Base-by-base conservation (phyloP, 1,284 basidiomycete genomes). In the Cryptococcus sp. region DNA sequence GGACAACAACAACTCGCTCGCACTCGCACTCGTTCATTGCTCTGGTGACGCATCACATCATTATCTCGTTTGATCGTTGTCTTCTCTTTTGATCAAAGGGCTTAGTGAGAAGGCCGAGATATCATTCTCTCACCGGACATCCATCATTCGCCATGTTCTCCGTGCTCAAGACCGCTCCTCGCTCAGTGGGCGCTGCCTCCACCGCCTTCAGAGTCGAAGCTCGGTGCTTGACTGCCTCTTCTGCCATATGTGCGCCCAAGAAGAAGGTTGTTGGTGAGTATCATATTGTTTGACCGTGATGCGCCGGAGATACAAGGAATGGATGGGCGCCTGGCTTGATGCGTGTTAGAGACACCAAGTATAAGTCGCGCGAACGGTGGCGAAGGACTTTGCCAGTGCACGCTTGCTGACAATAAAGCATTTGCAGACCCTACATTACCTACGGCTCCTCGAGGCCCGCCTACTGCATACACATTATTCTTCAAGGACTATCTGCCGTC, bases 181-280 rank as follows among this genome's bases (percentile, higher is more conserved):
- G 29, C 29, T 7, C 29, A 10, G 29, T 34, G 2, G 29, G 29
- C 29, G 29, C 29, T 13, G 29, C 29, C 29, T 34, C 29, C 8
- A 34, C 29, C 8, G 29, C 29, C 2, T 10, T 34, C 29, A 34
- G 29, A 34, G 29, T 34, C 29, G 29, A 34, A 34, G 29, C 29
- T 10, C 29, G 29, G 29, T 34, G 13, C 8, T 34, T 54, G 45
- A 39, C 26, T n/a, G 41, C 50, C 4, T 48, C 50, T 34, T 43
- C 57, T n/a, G 37, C 41, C 17, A 38, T 58, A 11, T 46, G 49
- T 20, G 46, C 53, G 7, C 47, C 29, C 64, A 82, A 80, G 44
- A 79, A 79, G 57, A 78, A 79, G 46, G 78, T 85, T 40, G 78
- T 89, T 40, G 78, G 89, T 89, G 78, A 73, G 85, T 80, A 39